Conservation (phyloP, 2,329 filamentous ascomycete genomes). For the Diplodia sapinea region DNA sequence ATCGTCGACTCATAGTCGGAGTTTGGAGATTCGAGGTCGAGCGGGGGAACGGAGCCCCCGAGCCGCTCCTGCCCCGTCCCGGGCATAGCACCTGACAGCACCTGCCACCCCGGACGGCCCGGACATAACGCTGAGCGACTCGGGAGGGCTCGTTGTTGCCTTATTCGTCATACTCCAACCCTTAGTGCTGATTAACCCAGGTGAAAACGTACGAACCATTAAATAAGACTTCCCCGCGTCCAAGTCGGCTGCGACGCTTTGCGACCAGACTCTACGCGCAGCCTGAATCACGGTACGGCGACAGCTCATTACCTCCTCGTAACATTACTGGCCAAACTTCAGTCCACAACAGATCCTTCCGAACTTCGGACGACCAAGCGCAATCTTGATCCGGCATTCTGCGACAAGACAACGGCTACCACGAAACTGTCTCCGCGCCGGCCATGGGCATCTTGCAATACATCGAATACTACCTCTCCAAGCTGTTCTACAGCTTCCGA, state of each 20-base stretch:
- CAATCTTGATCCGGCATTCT: too few relatives aligned
- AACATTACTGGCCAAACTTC: not conserved
- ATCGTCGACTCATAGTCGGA: not conserved
- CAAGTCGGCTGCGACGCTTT: not conserved
- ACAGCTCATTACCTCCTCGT: not conserved
- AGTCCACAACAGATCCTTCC: too few relatives aligned
- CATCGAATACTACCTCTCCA: constrained; percentile 19
- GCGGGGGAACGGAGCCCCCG: constrained; percentile 1
- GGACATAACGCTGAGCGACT: constrained; percentile 11
- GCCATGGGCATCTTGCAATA: constrained; percentile 3
- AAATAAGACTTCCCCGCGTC: not conserved
- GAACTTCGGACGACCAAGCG: not conserved
- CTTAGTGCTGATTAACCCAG: not conserved
- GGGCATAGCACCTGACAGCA: not conserved
- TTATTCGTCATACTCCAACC: not conserved
- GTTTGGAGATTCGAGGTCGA: not conserved
- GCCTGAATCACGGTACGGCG: not conserved
- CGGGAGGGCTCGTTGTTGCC: not conserved
- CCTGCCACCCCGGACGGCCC: not conserved
- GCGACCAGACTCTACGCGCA: not conserved
- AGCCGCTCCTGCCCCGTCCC: not conserved
- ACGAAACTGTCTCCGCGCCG: not conserved
- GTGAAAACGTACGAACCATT: not conserved
- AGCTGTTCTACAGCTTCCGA: constrained; percentile 7
- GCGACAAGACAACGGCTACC: too few relatives aligned